Base-by-base conservation (phyloP, 2,329 filamentous ascomycete genomes). In the Phyllosticta paracitricarpa region DNA sequence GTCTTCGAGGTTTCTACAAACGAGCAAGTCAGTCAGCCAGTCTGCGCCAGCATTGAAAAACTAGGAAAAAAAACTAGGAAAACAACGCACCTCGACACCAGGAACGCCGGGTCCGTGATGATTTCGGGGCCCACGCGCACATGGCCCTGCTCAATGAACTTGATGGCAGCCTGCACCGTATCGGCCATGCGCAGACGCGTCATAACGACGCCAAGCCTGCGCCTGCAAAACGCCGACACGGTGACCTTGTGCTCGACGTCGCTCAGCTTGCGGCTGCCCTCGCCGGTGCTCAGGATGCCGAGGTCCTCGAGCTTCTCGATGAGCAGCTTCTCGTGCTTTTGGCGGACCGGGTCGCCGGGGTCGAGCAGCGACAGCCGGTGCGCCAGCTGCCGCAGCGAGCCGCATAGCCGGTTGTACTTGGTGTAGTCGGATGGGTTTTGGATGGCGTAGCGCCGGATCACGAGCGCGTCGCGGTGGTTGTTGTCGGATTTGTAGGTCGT, bases 221-320 rank as follows among this genome's bases (percentile, higher is more conserved):
- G 79, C 63, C 94, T 80, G 65, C 91, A 93, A 73, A 99, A 91
- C 0, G 92, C 89, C 25, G 87, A 89, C 28, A 99, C 95, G 0
- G 91, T 96, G 35, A 93, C 86, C 69, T 88, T 88, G 68, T 91
- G 84, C 79, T 97, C 95, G 4, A 97, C 89, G 62, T 79, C 78
- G 60, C 79, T 83, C 63, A 87, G 70, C 57, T 84, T 85, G 19
- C 88, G 75, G 52, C 77, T 77, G 17, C 75, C 75, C 7, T 89
- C 89, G 7, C 85, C 84, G 30, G 83, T 84, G 10, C 86, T 84
- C 28, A 97, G 78, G 58, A 99, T 82, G 4, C 93, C 94, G 85
- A 97, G 95, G 69, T 93, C 87, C 77, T 91, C 89, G 58, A 99
- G 83, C 78, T 99, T 99, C 73, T 93, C 87, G 40, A 99, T 84